These are phyloP conservation scores for Lepidium africanum DNA, from an alignment of 345 rosid species.

Conservation along the genomic window DNA sequence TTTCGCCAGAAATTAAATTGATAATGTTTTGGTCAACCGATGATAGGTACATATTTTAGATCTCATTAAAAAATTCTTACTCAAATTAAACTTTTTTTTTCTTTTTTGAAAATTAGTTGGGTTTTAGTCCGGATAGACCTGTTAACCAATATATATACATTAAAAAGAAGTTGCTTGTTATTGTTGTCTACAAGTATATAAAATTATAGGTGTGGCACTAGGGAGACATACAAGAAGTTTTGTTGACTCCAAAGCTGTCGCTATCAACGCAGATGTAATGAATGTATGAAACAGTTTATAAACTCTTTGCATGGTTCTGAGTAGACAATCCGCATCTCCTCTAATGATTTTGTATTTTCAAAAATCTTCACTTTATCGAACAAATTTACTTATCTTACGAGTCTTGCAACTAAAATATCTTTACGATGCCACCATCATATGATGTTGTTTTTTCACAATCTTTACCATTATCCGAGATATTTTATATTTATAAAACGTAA, in stretches of 20 bases:
- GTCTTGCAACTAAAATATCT: constrained; percentile 15
- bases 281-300: not conserved
- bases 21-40: no score
- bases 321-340: constrained; percentile 14
- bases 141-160: not conserved
- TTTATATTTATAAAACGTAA: not conserved
- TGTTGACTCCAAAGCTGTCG: constrained; percentile 18
- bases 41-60: no score
- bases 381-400: constrained; percentile 1
- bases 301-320: constrained; percentile 1
- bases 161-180: not conserved
- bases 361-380: constrained; percentile 17
- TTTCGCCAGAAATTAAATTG: no score
- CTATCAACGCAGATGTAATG: constrained; percentile 22
- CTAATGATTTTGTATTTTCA: constrained; percentile 22
- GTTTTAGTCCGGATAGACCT: no score
- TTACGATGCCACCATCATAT: constrained; percentile 26
- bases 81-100: no score
- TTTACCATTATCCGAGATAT: not conserved
- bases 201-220: constrained; percentile 1
- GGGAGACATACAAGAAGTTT: constrained; percentile 16
- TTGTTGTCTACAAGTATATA: not conserved
- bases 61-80: no score
- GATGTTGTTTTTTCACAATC: not conserved
- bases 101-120: no score